Evolutionary conservation across 768 basidiomycete species (phyloP), one percentile per base, ranked within the genome.

Genomic region (Lentinula guzmanii): DNA sequence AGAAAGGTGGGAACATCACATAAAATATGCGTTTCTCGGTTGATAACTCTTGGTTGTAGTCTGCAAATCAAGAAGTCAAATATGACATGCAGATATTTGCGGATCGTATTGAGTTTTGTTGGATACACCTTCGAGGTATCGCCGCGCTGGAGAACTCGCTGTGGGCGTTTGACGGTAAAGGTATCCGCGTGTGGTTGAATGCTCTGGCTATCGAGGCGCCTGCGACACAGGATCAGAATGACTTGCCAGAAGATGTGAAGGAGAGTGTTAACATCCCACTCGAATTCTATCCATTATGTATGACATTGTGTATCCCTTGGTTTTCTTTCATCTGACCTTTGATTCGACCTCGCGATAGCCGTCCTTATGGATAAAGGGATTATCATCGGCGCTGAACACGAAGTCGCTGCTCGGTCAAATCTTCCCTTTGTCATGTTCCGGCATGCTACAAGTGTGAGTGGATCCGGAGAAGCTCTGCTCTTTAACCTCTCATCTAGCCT

Each of bases 301-400:
- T 68, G 80, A 75, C 21, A 51, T 54, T 28, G 62, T 33, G 7
- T 45, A 16, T 18, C 4, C 28, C 13, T 56, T 35, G 33, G 33
- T 35, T 61, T 13, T 16, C 13, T 8, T 45, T 4, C 18, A 4
- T 4, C 34, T n/a, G 43, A 52, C 15, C 21, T 16, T 24, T 46
- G 3, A 39, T 41, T 55, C 66, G 37, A 13, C 13, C 9, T 21
- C 46, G 18, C 39, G 51, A 37, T 67, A 98, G 96, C 96, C 61
- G 94, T 95, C 6, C 82, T 99, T 28, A 98, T 98, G 95, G 95
- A 98, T 72, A 99, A 98, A 70, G 96, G 95, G 1, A 97, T 99
- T 65, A 94, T 99, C 65, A 95, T 98, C 66, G 96, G 96, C 7
- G 92, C 90, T 31, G 95, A 98, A 65, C 86, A 95, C 61, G 96